Base-by-base conservation (phyloP, 2,329 filamentous ascomycete genomes). In the Endothia cerciana region DNA sequence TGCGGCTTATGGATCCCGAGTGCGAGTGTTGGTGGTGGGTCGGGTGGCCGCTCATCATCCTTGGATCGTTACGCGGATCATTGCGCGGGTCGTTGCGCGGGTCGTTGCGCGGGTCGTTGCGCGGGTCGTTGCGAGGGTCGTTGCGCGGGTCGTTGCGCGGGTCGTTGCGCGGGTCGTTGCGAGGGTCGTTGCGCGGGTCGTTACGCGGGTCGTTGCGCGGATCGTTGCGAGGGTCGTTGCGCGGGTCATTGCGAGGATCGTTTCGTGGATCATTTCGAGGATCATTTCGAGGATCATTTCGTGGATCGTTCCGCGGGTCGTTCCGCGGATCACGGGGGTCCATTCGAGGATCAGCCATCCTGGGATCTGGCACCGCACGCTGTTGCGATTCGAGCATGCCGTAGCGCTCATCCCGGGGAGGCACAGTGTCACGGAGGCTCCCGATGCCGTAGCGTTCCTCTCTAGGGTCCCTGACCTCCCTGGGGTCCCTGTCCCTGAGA, bases 401-500 rank as follows among this genome's bases (percentile, higher is more conserved):
- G 36, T 63, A 68, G 40, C 66, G 66, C 49, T 68, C 66, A 33
- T 68, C 66, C 15, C 66, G 60, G 11, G 51, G 47, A 7, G 64
- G 66, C 1, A 43, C 60, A 3, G 49, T 55, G n/a, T 68, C 66
- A 25, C 66, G 58, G 3, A 66, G 38, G 4, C 51, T 17, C n/a
- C 55, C 63, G 49, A 66, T 57, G n/a, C 60, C 60, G 62, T 68
- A 68, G 17, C 63, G 60, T 3, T 66, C 60, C 6, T 65, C 65
- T n/a, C 66, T 57, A 15, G 62, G 61, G 15, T 65, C 63, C 22
- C 60, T 55, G 25, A 56, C 55, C 28, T 67, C 65, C 33, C 65
- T 62, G 11, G 13, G 62, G 13, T 62, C 51, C 5, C 64, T 65
- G 17, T 68, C 71, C 53, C 73, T 69, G 1, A 70, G 68, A n/a